Base-by-base conservation (phyloP, 495 filamentous ascomycete species). In the Trypethelium eluteriae region DNA sequence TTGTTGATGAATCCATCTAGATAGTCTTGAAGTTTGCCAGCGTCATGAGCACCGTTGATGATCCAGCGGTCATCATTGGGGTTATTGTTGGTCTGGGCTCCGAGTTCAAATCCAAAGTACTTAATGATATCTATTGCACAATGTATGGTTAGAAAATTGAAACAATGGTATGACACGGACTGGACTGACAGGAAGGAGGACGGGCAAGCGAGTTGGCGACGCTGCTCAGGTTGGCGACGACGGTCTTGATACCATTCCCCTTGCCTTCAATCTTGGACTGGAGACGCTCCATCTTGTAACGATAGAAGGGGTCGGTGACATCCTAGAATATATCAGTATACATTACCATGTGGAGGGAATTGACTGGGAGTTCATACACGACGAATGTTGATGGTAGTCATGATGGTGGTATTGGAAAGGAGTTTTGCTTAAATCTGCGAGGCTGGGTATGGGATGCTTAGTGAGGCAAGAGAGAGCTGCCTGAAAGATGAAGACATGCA, bases 231-330 rank as follows among this genome's bases (percentile, higher is more conserved):
- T 98, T 98, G 86, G 94, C 92, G 73, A 98, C 88, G 75, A 96
- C 91, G 71, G 91, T 94, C 82, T 95, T 94, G 88, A 95, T 95
- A 69, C 91, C 91, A 79, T 98, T 98, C 67, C 94, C 94, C 81
- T 98, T 98, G 79, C 94, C 94, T 80, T 98, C 94, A 74, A 98
- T 94, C 85, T 98, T 98, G 79, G 94, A 96, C 84, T 93, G 90
- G 75, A 98, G 83, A 70, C 85, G 86, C 81, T 98, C 94, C 94
- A 98, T 98, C 85, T 98, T 98, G 86, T 98, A 98, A 79, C 94
- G 94, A 80, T 98, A 98, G 89, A 97, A 98, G 78, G 90, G 89
- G 81, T 98, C 94, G 81, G 86, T 88, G 81, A 96, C 87, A 90
- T 98, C 95, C 77, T 79, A 3, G 5, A 38, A 11, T 3, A 39